Percentiles rank a stretch among this genome's conserved stretches.
Evolutionary conservation across 2,329 filamentous ascomycete genomes (phyloP).

Genomic region (Raffaelea ambrosiae): DNA sequence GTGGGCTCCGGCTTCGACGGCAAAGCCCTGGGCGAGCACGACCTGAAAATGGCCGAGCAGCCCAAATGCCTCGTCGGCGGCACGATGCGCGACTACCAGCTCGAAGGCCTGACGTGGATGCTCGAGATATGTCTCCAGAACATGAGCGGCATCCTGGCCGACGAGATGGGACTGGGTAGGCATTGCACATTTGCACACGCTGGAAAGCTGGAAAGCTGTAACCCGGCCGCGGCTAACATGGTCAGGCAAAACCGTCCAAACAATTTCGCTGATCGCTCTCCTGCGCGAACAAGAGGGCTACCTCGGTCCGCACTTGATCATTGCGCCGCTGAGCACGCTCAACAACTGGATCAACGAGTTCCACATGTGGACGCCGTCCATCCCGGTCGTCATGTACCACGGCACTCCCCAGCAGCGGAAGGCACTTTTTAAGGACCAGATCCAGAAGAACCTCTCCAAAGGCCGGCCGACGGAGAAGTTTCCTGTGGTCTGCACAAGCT

Average conservation of each 20-base stretch:
- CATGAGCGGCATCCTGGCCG: constrained; percentile 82
- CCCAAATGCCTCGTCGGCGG: constrained; percentile 79
- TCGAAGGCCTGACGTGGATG: constrained; percentile 94
- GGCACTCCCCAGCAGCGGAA: constrained; percentile 72
- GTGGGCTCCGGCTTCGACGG: constrained; percentile 54
- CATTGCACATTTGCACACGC: constrained; percentile 3
- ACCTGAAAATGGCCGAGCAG: constrained; percentile 74
- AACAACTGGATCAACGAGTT: constrained; percentile 97
- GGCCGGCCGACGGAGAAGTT: constrained; percentile 58
- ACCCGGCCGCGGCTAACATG: background rate
- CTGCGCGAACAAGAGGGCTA: constrained; percentile 80
- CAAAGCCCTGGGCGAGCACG: constrained; percentile 51
- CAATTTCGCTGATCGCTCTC: constrained; percentile 78
- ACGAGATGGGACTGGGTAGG: constrained; percentile 80
- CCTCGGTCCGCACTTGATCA: constrained; percentile 78
- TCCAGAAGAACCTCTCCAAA: constrained; percentile 60
- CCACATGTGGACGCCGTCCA: constrained; percentile 76
- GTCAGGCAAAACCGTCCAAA: constrained; percentile 80
- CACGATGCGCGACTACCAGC: constrained; percentile 86
- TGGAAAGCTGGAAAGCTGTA: background rate
- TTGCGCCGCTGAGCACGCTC: constrained; percentile 82
- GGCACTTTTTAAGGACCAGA: constrained; percentile 60
- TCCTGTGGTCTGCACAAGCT: constrained; percentile 87
- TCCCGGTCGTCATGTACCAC: constrained; percentile 87
- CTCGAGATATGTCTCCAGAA: constrained; percentile 74